Conservation (phyloP, 2,329 filamentous ascomycete genomes). For the Penicillium decumbens region DNA sequence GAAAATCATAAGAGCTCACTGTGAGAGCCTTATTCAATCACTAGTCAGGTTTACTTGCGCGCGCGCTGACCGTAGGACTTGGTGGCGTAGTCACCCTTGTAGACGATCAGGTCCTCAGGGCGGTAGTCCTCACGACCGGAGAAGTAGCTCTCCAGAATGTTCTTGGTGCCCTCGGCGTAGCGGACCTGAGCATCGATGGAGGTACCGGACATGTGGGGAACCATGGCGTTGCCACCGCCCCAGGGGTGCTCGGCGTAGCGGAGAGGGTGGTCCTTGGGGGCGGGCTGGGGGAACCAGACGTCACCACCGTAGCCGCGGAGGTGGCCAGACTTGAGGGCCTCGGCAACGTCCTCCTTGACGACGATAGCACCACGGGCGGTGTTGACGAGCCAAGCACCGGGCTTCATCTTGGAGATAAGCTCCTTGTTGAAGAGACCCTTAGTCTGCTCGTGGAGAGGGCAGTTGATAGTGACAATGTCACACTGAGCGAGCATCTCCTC, state of each 20-base stretch:
- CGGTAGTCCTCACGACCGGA: slow-evolving; percentile 81
- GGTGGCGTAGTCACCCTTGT: slow-evolving; percentile 87
- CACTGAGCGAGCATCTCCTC: slow-evolving; percentile 94
- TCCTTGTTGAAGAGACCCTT: slow-evolving; percentile 98
- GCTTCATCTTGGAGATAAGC: slow-evolving; percentile 98
- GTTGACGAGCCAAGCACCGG: slow-evolving; percentile 94
- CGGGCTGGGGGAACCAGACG: slow-evolving; percentile 93
- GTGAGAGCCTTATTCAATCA: neutral
- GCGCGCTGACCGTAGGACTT: slow-evolving; percentile 72
- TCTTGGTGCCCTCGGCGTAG: slow-evolving; percentile 82
- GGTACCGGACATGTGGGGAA: slow-evolving; percentile 97
- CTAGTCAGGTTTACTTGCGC: slow-evolving; percentile 42
- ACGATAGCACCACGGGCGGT: slow-evolving; percentile 98
- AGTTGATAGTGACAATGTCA: slow-evolving; percentile 99
- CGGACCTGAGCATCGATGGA: slow-evolving; percentile 96
- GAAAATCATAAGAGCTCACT: slow-evolving; percentile 2
- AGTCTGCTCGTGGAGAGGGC: slow-evolving; percentile 97
- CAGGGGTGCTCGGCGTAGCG: slow-evolving; percentile 90
- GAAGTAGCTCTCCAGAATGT: slow-evolving; percentile 88
- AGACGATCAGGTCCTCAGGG: slow-evolving; percentile 84
- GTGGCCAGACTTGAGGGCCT: slow-evolving; percentile 84
- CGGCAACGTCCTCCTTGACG: slow-evolving; percentile 97
- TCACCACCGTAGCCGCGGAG: slow-evolving; percentile 49
- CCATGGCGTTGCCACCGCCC: slow-evolving; percentile 97
- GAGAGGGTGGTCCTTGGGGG: slow-evolving; percentile 85